Evolutionary conservation across 208 protist genomes (phyloP), one percentile per base, ranked within the genome.

Genomic region (Wallacemonas sp.): DNA sequence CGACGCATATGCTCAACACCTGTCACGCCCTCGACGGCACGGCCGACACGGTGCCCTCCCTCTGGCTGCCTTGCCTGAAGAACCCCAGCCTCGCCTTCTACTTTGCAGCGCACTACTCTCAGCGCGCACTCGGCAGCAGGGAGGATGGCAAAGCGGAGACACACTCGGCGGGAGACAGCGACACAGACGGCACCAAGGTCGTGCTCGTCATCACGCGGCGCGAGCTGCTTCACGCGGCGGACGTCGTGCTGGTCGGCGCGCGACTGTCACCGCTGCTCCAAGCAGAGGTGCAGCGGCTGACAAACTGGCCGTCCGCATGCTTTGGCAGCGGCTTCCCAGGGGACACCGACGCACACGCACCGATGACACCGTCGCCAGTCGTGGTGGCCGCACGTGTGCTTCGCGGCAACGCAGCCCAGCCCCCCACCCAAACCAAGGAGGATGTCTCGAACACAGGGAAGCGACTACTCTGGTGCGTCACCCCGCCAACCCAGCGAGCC

Each of bases 31-130:
- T 57, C 29, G 19, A 38, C 30, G 50, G 50, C 26, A 57, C 50
- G 17, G 50, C 50, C 8, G 36, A 57, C 13, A 37, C 27, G 39
- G 44, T 8, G 26, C 55, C 32, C 48, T 63, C 68, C 27, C 41
- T 91, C 46, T 93, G 83, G 83, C 62, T 93, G 29, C 87, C 87
- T 10, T 73, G 75, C 13, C 79, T 93, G 34, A 54, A 61, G 9
- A 63, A 81, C 54, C 83, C 87, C 33, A 42, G 71, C 45, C 63
- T 87, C 15, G 53, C 80, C 36, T 53, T 90, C 13, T 44, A 68
- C 21, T 75, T 79, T 36, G 37, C 34, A 22, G 68, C 76, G 1
- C 26, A 42, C 27, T 33, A 57, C 50, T 26, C 50, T 13, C 45
- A 30, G 3, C 10, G 24, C 10, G 45, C 45, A 26, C 42, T 26